Evolutionary conservation across 1,284 basidiomycete species (phyloP), one percentile per base, ranked within the genome.

Genomic region (Puccinia hordei): DNA sequence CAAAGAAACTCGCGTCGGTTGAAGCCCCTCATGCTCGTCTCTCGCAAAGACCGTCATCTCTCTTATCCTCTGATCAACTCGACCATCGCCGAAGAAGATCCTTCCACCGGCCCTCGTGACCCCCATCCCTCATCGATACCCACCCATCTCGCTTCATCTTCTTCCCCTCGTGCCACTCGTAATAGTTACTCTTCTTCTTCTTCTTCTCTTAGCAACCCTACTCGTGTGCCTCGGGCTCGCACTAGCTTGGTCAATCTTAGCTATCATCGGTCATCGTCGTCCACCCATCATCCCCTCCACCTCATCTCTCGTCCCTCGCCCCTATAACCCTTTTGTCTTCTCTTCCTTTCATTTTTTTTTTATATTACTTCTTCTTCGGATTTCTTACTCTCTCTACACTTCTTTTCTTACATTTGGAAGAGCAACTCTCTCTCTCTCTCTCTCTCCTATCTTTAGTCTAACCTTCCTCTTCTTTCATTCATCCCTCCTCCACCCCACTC

Each of bases 1-100:
- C n/a, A 22, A 10, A 19, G 38, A 22, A 5, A 5, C 38, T 19
- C 53, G 5, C 30, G 12, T 9, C 3, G 68, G 1, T 22, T 71
- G 27, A 71, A 71, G 68, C 68, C 68, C 19, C 19, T 71, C 8
- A 51, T 71, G 51, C 51, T 71, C 4, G 46, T 53, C 17, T 15
- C 27, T 9, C 46, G 68, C 2, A 30, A 35, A 6, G 17, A 53
- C 1, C 10, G 68, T 0, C 46, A 51, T 17, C 46, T n/a, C 6
- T 71, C 68, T 9, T 35, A 33, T 15, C 68, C 68, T 4, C 17
- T 53, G 1, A 53, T 71, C 49, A 1, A 46, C 27, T 33, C 68
- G 1, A 22, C 49, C 0, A 53, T 27, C 24, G 8, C 1, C n/a
- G 68, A 33, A 9, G 49, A 24, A 24, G 63, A 44, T n/a, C n/a